A percentile compares a stretch with the other conserved stretches of the same genome.
These are phyloP conservation scores for Lathyrus oleraceus DNA, from an alignment of 306 rosid genomes.

Conservation along the genomic window DNA sequence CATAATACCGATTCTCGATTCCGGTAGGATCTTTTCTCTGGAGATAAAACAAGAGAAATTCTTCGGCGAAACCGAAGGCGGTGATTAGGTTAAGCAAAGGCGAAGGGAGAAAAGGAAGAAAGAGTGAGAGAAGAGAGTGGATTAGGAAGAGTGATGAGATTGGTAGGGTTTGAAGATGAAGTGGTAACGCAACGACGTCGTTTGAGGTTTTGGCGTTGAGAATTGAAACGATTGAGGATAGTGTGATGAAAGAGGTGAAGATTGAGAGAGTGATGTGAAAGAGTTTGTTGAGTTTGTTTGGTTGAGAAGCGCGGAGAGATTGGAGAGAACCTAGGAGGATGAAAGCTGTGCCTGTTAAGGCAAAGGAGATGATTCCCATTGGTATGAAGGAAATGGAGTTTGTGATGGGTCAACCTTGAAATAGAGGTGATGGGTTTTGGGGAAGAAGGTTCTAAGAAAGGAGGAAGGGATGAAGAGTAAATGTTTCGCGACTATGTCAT, in stretches of 20 bases:
- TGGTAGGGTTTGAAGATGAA: slow-evolving; percentile 61
- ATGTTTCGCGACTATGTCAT: too few species aligned
- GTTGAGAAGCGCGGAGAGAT: slow-evolving; percentile 38
- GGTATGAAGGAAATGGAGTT: background rate
- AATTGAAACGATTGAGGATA: slow-evolving; percentile 56
- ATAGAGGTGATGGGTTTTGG: too few species aligned
- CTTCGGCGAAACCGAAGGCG: slow-evolving; percentile 68
- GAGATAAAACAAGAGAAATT: slow-evolving; percentile 71
- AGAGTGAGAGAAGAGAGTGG: slow-evolving; percentile 50
- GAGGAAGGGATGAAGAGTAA: too few species aligned
- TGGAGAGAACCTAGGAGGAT: slow-evolving; percentile 60
- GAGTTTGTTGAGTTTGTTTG: background rate
- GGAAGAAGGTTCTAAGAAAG: too few species aligned
- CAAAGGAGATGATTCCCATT: slow-evolving; percentile 57
- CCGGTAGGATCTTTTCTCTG: slow-evolving; percentile 73
- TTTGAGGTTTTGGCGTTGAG: slow-evolving; percentile 49
- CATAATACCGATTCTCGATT: slow-evolving; percentile 76
- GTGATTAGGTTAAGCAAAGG: slow-evolving; percentile 45
- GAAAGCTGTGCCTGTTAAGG: slow-evolving; percentile 62
- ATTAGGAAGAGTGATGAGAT: slow-evolving; percentile 61
- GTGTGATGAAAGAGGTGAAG: slow-evolving; percentile 47
- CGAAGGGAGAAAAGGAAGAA: slow-evolving; percentile 42
- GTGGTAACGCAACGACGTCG: slow-evolving; percentile 68
- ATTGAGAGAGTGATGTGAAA: slow-evolving; percentile 37
- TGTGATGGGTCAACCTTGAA: too few species aligned